Evolutionary conservation across 2,329 filamentous ascomycete species (phyloP), one percentile per base, ranked within the genome.

Genomic region (Aspergillus spinulosporus): DNA sequence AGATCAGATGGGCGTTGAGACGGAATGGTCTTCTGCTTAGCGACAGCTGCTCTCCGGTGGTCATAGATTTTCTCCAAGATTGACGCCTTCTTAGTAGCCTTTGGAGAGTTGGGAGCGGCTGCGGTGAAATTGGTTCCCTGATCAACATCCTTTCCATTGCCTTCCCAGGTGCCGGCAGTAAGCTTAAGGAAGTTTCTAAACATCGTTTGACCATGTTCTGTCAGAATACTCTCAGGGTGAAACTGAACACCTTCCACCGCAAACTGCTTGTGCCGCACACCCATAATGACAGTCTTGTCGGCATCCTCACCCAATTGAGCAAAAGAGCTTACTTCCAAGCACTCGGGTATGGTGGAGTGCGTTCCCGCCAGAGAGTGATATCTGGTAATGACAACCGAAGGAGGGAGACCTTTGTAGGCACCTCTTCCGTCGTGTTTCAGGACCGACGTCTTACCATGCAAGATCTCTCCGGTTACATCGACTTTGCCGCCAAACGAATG

Each of bases 311-410:
- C 85, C n/a, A 74, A 62, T 32, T 86, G 83, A 53, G 94, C 91
- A 88, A 91, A 96, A 44, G 94, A 96, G 1, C 91, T 91, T 5
- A 97, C 85, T 72, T 99, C 91, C 42, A 99, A 82, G 60, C 86
- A 90, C 29, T 89, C 82, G 2, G 94, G 94, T 31, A 99, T 79
- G 3, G 92, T 96, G 37, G 89, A 83, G 64, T 94, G 88, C 1
- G 92, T 96, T 42, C 94, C 94, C 8, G 94, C 94, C 42, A 99
- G 84, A 3, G 95, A 99, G 75, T 99, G 94, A 70, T 99, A 99
- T 61, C 94, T 83, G 12, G 94, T 99, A 15, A 99, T 92, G 0
- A 90, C 89, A 15, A 99, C 82, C 34, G 86, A 84, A 68, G 95
- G 88, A 3, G 87, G 78, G 55, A 99, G 80, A n/a, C 86, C 86